Percentiles rank a stretch among this genome's conserved stretches.
These are phyloP conservation scores for Verticillium klebahnii DNA, from an alignment of 2,329 filamentous ascomycete species.

Conservation along the genomic window DNA sequence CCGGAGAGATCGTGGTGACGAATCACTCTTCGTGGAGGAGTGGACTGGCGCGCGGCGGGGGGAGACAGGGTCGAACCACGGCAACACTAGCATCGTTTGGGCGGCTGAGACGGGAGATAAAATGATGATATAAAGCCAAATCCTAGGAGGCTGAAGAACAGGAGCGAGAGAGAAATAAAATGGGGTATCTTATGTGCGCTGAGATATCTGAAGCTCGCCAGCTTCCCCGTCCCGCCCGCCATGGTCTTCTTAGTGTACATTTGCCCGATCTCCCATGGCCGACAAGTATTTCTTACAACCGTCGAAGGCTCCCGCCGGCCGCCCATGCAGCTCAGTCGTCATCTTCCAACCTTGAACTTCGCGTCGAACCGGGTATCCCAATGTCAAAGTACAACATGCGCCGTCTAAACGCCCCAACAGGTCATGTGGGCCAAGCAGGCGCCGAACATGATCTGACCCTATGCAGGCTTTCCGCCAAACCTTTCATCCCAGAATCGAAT, in stretches of 20 bases:
- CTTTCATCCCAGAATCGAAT: background rate
- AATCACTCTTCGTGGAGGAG: no score
- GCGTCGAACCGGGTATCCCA: background rate
- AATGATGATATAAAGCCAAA: no score
- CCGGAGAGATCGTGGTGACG: no score
- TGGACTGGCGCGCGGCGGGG: no score
- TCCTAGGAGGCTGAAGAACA: background rate
- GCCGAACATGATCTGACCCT: background rate
- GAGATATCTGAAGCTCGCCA: background rate
- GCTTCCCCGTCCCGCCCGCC: background rate
- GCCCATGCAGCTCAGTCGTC: no score
- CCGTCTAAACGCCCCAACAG: background rate
- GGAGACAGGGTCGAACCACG: no score
- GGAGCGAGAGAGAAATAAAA: background rate
- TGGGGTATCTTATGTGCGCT: background rate
- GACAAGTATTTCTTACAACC: background rate
- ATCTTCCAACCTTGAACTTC: background rate
- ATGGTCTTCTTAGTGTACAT: background rate
- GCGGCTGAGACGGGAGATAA: no score
- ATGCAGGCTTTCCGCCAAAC: background rate
- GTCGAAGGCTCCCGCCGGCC: no score
- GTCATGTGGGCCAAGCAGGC: no score
- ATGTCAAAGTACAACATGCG: no score
- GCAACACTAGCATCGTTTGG: no score
- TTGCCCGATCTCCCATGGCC: background rate